Base-by-base conservation (phyloP, 2,329 filamentous ascomycete species). In the Nectriaceae sp. region DNA sequence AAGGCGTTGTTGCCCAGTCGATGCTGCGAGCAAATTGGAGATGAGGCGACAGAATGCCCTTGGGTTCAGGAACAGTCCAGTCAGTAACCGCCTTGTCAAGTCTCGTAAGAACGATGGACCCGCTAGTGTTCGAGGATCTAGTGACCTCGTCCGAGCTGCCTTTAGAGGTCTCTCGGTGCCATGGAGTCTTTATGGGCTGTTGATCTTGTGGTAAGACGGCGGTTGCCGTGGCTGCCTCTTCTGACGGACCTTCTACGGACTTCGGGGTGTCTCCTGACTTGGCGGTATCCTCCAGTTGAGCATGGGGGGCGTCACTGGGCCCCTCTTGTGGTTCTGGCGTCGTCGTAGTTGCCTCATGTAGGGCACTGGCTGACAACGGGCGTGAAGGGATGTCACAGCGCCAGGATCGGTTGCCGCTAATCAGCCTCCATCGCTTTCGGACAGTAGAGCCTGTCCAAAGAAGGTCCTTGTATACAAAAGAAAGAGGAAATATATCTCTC, bases 401-500 rank as follows among this genome's bases (percentile, higher is more conserved):
- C 65, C 64, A 74, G 15, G 65, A 61, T 18, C 58, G 67, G 43
- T 69, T 74, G 10, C 67, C 74, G 50, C 71, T 75, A 49, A 75
- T 62, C 4, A 73, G 55, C 47, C 70, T 64, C 72, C 64, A 75
- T 40, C 63, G 65, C 51, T 67, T 70, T 2, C 56, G 62, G 21
- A 67, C 65, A n/a, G 66, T 74, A 5, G 62, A 71, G 5, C 59
- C 70, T 5, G 65, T 74, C 72, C 63, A 71, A 5, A 71, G 58
- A 44, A 70, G 50, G 40, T 64, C 59, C 6, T 54, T 53, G 47
- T 62, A 71, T 4, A 71, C 41, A 38, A 73, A 68, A 6, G 70
- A 72, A 0, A 73, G 64, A 0, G 74, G 74, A 36, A 72, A 75
- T 4, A 76, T 65, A 45, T 77, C 74, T 49, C 67, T 67, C 2